Conservation (phyloP, 2,329 filamentous ascomycete species). For the Polytolypa hystricis region DNA sequence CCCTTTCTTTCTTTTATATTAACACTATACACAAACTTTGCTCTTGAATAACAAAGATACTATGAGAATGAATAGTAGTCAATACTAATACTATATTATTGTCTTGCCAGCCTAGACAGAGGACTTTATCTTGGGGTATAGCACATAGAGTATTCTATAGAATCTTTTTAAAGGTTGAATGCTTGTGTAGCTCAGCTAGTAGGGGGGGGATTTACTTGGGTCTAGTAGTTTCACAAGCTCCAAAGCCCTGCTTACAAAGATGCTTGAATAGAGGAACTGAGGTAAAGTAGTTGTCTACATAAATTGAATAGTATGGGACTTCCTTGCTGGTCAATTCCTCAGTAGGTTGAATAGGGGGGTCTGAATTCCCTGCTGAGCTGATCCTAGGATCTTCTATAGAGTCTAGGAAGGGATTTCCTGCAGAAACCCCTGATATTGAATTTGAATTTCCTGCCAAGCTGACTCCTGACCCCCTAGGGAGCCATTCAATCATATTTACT, state of each 20-base stretch:
- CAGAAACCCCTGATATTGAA: too few species aligned
- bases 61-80: neutral
- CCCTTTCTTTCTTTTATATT: too few species aligned
- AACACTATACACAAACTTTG: too few species aligned
- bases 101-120: neutral
- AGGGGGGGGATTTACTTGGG: neutral
- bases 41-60: neutral
- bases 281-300: constrained; percentile 2
- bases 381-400: too few species aligned
- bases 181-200: neutral
- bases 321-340: neutral
- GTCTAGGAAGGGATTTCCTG: too few species aligned
- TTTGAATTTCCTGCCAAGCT: too few species aligned
- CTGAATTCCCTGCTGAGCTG: too few species aligned
- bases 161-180: neutral
- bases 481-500: neutral
- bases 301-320: neutral
- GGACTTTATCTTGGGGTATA: neutral
- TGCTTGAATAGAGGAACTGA: neutral
- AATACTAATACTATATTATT: constrained; percentile 3
- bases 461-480: too few species aligned
- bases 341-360: neutral
- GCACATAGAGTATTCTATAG: neutral
- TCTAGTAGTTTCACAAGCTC: neutral
- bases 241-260: neutral